phyloP scores from a whole-genome alignment of 106 monocot species.

The Platanthera zijinensis region DNA sequence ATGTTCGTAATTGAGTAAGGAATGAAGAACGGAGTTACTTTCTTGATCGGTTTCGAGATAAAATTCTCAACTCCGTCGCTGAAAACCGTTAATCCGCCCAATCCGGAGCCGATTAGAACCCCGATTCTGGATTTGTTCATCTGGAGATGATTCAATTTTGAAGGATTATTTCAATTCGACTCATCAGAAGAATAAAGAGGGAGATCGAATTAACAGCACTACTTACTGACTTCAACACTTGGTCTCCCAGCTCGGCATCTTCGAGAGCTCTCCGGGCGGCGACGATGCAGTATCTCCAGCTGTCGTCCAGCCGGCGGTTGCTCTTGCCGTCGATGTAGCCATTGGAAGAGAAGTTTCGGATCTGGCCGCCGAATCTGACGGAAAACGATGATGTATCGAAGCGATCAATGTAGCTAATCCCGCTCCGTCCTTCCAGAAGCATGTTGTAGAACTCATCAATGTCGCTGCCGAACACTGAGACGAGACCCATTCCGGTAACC shows the following conservation, averaged over 20 bases:
- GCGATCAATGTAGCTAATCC: conserved; percentile 59
- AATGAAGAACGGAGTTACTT: conserved; percentile 42
- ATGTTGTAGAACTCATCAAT: conserved; percentile 52
- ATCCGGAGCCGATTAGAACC: conserved; percentile 39
- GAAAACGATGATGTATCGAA: conserved; percentile 66
- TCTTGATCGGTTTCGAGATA: conserved; percentile 13
- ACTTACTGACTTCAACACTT: conserved; percentile 1
- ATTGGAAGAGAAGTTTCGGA: conserved; percentile 53
- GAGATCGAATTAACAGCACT: neutral
- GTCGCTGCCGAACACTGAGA: conserved; percentile 81
- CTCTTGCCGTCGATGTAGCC: conserved; percentile 85
- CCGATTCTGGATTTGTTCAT: conserved; percentile 31
- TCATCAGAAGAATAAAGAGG: neutral
- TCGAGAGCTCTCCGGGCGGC: conserved; percentile 71
- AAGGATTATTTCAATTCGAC: neutral
- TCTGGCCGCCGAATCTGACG: conserved; percentile 72
- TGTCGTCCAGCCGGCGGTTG: conserved; percentile 62
- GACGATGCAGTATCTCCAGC: conserved; percentile 63
- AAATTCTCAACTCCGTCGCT: conserved; percentile 22
- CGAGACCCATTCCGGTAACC: conserved; percentile 75
- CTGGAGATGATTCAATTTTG: neutral
- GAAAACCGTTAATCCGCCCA: conserved; percentile 33
- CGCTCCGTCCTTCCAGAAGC: conserved; percentile 67
- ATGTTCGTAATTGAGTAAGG: conserved; percentile 40
- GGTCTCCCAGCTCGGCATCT: conserved; percentile 38